Percentiles rank a stretch among this genome's conserved stretches.
These are phyloP conservation scores for Gonapodya prolifera DNA, from an alignment of 192 early-diverging fungal species.

Conservation along the genomic window DNA sequence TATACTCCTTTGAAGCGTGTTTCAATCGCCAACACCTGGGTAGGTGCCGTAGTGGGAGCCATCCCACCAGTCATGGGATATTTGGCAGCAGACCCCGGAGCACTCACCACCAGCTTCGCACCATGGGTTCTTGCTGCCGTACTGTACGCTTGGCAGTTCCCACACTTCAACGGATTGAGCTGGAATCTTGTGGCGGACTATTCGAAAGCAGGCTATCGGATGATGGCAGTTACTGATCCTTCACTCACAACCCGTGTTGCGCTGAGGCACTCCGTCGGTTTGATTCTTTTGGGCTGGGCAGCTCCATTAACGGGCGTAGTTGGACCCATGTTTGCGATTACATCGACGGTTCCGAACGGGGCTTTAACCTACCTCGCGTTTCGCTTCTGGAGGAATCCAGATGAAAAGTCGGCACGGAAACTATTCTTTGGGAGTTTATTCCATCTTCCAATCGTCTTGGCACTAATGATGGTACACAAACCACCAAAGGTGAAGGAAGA, in stretches of 20 bases:
- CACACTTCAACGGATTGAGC: conserved; percentile 89
- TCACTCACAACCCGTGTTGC: conserved; percentile 77
- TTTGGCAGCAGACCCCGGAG: conserved; percentile 72
- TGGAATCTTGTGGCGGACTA: conserved; percentile 91
- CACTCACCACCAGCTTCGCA: conserved; percentile 11
- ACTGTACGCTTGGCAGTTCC: conserved; percentile 97
- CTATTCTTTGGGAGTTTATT: conserved; percentile 86
- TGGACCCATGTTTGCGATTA: conserved; percentile 58
- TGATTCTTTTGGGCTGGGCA: conserved; percentile 57
- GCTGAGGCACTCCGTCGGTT: conserved; percentile 57
- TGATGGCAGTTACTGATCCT: conserved; percentile 85
- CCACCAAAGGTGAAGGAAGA: neutral
- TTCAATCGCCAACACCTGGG: conserved; percentile 91
- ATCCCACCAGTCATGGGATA: conserved; percentile 99
- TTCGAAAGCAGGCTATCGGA: conserved; percentile 90
- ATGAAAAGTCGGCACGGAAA: conserved; percentile 69
- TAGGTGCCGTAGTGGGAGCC: conserved; percentile 83
- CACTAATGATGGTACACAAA: conserved; percentile 85
- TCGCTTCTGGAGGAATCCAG: conserved; percentile 64
- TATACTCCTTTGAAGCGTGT: conserved; percentile 94
- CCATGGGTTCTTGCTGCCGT: conserved; percentile 51
- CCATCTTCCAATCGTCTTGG: conserved; percentile 75
- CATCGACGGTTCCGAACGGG: conserved; percentile 66
- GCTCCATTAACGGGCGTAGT: conserved; percentile 62
- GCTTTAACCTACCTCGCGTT: conserved; percentile 56